Evolutionary conservation across 1,284 basidiomycete genomes (phyloP), one percentile per base, ranked within the genome.

Genomic region (Stygiomarasmius scandens): DNA sequence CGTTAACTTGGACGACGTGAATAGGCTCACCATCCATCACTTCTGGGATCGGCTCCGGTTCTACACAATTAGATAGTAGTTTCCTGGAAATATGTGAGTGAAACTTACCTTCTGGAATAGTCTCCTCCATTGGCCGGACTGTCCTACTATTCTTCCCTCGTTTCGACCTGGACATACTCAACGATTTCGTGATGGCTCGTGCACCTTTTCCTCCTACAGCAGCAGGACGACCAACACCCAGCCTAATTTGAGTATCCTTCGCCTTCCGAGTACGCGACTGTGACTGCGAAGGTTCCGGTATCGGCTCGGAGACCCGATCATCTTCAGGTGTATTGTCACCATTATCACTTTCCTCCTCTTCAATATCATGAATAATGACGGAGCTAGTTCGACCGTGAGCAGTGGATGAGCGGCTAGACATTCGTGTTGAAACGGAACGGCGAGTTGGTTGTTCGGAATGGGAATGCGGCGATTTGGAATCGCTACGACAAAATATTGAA

Each of bases 141-240:
- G 73, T 78, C 65, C 69, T 81, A 63, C 77, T 86, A 19, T 41
- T 41, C 38, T n/a, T 48, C 71, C 75, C 67, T 76, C 86, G 51
- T 71, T 71, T 62, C 79, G 77, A 74, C 67, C 74, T 83, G 3
- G 80, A 73, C n/a, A 78, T 59, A 62, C 75, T 83, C 29, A 75
- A 62, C 0, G 85, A 81, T 66, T 80, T 85, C 6, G 88, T 89
- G n/a, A 87, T 71, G 45, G 76, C 69, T 54, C 89, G 79, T 27
- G 87, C 78, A 20, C 88, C 88, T 20, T 73, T 72, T 27, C 86
- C 87, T 25, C 87, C 89, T 34, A 80, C 85, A 23, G 75, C 74
- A 6, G 75, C 74, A 9, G 90, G 90, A 61, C 85, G 78, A 2
- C 90, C 89, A n/a, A 90, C 83, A 52, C 90, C 90, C 22, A 92